A percentile compares a stretch with the other conserved stretches of the same genome.
phyloP scores from a whole-genome alignment of 805 yeast species.

The Pichia cabralensis region DNA sequence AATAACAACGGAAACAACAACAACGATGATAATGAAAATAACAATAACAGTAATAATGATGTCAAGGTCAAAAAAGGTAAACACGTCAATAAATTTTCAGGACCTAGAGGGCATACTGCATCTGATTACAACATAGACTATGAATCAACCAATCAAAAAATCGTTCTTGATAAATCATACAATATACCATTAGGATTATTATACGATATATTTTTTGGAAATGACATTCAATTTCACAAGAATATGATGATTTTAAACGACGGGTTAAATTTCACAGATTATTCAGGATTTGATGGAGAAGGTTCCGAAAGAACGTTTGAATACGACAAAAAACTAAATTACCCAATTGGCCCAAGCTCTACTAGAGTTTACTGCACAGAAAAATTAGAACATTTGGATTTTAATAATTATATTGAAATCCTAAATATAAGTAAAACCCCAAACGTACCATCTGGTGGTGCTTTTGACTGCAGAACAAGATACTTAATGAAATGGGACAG shows the following conservation, averaged over 20 bases:
- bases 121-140: slow-evolving; percentile 41
- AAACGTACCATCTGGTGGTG: slow-evolving; percentile 87
- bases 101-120: slow-evolving; percentile 55
- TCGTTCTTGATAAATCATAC: slow-evolving; percentile 40
- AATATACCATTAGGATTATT: slow-evolving; percentile 73
- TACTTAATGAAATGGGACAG: slow-evolving; percentile 69
- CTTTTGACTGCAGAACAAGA: slow-evolving; percentile 67
- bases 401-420: slow-evolving; percentile 45
- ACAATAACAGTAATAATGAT: not conserved
- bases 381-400: slow-evolving; percentile 44
- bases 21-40: not conserved
- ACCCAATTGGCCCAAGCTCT: slow-evolving; percentile 86
- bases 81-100: slow-evolving; percentile 21
- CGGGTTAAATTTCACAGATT: slow-evolving; percentile 36
- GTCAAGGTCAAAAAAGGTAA: not conserved
- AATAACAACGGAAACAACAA: slow-evolving; percentile 7
- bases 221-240: slow-evolving; percentile 33
- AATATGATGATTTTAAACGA: slow-evolving; percentile 33
- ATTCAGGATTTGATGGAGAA: slow-evolving; percentile 29
- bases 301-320: slow-evolving; percentile 39
- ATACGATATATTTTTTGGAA: slow-evolving; percentile 62
- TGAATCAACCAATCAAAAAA: slow-evolving; percentile 37
- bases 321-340: slow-evolving; percentile 68
- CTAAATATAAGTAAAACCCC: slow-evolving; percentile 69
- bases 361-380: slow-evolving; percentile 61